Evolutionary conservation across 2,329 filamentous ascomycete genomes (phyloP), one percentile per base, ranked within the genome.

Genomic region (Fusarium staphyleae): DNA sequence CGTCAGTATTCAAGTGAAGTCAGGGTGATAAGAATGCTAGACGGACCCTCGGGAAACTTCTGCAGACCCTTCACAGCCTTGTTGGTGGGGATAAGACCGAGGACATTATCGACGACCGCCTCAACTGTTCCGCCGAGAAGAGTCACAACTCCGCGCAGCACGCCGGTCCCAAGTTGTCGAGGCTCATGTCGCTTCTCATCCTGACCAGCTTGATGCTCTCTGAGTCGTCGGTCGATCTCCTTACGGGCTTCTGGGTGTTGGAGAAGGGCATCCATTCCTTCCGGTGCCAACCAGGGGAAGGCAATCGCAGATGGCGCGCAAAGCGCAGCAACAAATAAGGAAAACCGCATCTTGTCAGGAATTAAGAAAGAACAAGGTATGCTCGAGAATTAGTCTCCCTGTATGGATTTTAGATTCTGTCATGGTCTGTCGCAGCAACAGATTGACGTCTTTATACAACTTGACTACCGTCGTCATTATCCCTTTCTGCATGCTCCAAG

Each of bases 21-120:
- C 8, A 22, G n/a, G 3, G 16, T 36, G 24, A 18, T 8, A 3
- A 22, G 10, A 24, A 6, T 5, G 8, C 8, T 5, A 34, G 3
- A 24, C 41, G 11, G 11, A 33, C 40, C 10, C 15, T 58, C 53
- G 1, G 55, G 55, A 30, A 58, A 58, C 34, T 54, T 58, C 4
- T 58, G 55, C 9, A 58, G n/a, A 0, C 54, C 55, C 7, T 45
- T 37, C 16, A 58, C 55, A 5, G 55, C 55, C 16, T 58, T 54
- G 15, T 54, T 46, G 34, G 55, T 57, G 5, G 55, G 55, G 13
- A 58, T 58, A 2, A 58, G 39, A 0, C 55, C 55, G 7, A 45
- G 1, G 2, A 58, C 34, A 3, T 53, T 58, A 4, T 58, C 55
- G 2, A 58, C 4, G 1, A 54, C 53, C 1, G 55, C 55, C 15